Conservation (phyloP, 768 basidiomycete species). For the Phylloporus scabripes region DNA sequence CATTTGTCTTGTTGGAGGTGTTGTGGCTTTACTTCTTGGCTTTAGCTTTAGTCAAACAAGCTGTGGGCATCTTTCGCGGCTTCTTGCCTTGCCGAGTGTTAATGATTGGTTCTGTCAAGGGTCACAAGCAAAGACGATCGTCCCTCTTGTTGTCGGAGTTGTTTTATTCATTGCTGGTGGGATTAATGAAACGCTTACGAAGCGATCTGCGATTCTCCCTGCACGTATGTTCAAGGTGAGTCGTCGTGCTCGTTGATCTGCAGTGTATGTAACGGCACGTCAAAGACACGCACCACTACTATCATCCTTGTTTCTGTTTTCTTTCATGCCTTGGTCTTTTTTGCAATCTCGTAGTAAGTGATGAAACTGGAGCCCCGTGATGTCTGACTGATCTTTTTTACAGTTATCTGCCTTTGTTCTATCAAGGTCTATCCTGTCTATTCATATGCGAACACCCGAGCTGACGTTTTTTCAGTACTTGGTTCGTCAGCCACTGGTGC, state of each 20-base stretch:
- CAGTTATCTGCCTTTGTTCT: constrained; percentile 69
- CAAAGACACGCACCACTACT: constrained; percentile 66
- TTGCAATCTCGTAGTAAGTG: constrained; percentile 35
- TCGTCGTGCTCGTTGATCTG: not conserved
- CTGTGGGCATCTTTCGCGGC: constrained; percentile 42
- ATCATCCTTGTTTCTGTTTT: constrained; percentile 54
- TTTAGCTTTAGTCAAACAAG: constrained; percentile 64
- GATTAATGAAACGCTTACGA: constrained; percentile 58
- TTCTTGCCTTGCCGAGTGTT: not conserved
- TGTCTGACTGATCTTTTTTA: not conserved
- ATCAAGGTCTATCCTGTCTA: constrained; percentile 38
- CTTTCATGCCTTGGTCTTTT: constrained; percentile 62
- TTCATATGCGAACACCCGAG: not conserved
- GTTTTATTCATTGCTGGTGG: constrained; percentile 45
- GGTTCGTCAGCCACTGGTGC: constrained; percentile 69
- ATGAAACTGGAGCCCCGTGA: not conserved
- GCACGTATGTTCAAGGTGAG: constrained; percentile 66
- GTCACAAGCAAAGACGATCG: constrained; percentile 55
- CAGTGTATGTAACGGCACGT: not conserved
- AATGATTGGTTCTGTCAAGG: constrained; percentile 33
- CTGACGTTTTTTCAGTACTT: constrained; percentile 36
- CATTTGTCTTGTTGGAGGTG: constrained; percentile 52
- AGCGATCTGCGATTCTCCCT: constrained; percentile 64
- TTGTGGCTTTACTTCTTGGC: constrained; percentile 66
- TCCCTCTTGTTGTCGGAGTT: constrained; percentile 54